phyloP scores from a whole-genome alignment of 768 basidiomycete species.

The Russula compacta region DNA sequence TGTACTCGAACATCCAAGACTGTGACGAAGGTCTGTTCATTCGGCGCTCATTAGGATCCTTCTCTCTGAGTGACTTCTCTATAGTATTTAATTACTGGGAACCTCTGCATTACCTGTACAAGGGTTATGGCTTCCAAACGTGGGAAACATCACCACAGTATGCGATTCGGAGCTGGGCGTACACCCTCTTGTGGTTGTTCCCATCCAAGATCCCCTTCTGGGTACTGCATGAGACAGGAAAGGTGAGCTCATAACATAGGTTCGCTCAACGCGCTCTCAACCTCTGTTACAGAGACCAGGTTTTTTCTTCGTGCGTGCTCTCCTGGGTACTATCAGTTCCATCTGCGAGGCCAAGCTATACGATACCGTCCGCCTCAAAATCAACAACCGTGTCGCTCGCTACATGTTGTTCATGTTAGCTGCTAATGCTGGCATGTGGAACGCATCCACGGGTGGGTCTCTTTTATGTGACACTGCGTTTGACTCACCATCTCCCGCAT shows the following conservation, averaged over 20 bases:
- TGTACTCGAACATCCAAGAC: constrained; percentile 93
- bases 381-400: constrained; percentile 87
- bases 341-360: constrained; percentile 78
- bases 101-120: constrained; percentile 84
- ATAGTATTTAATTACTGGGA: constrained; percentile 99
- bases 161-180: constrained; percentile 93
- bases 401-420: constrained; percentile 84
- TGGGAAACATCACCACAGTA: constrained; percentile 93
- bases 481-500: neutral
- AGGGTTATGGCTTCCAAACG: constrained; percentile 89
- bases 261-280: constrained; percentile 13
- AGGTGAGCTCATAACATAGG: constrained; percentile 40
- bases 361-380: constrained; percentile 64
- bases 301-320: constrained; percentile 84
- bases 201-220: constrained; percentile 49
- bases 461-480: neutral
- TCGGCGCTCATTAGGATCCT: neutral
- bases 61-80: neutral
- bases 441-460: constrained; percentile 65
- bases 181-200: constrained; percentile 72
- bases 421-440: constrained; percentile 93
- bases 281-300: constrained; percentile 51
- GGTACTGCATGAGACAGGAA: constrained; percentile 48
- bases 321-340: constrained; percentile 62
- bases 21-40: constrained; percentile 80